A percentile compares a stretch with the other conserved stretches of the same genome.
Evolutionary conservation across 2,329 filamentous ascomycete species (phyloP).

Genomic region (Venturia effusa): DNA sequence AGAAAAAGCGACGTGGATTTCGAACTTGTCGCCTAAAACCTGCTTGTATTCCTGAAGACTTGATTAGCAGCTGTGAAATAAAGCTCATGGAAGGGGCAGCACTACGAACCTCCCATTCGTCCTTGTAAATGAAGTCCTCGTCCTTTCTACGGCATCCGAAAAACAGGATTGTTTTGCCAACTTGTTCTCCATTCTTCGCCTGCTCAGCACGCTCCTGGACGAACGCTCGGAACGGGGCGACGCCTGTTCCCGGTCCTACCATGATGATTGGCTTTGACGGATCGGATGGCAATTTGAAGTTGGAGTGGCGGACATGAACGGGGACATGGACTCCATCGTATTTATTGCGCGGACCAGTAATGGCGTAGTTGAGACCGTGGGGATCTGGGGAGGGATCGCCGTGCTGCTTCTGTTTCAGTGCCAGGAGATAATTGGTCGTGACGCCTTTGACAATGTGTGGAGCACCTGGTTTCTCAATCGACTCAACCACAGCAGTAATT

Average conservation of each 20-base stretch:
- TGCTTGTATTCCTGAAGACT: conserved; percentile 64
- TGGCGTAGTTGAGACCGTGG: conserved; percentile 75
- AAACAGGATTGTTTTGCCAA: conserved; percentile 84
- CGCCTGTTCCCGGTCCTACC: conserved; percentile 91
- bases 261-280: conserved; percentile 90
- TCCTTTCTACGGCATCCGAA: conserved; percentile 79
- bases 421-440: conserved; percentile 90
- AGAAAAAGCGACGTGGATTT: conserved; percentile 91
- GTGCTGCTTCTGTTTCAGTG: conserved; percentile 94
- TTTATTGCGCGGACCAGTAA: conserved; percentile 86
- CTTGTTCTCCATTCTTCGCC: conserved; percentile 65
- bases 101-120: conserved; percentile 78
- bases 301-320: conserved; percentile 92
- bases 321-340: conserved; percentile 93
- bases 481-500: conserved; percentile 90
- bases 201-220: conserved; percentile 85
- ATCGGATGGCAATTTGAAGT: conserved; percentile 97
- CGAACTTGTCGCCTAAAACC: conserved; percentile 76
- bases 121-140: conserved; percentile 89
- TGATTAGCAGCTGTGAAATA: conserved; percentile 15
- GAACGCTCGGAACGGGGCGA: conserved; percentile 92
- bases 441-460: conserved; percentile 80
- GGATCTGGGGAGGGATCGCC: conserved; percentile 71
- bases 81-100: not conserved
- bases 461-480: conserved; percentile 64